A percentile compares a stretch with the other conserved stretches of the same genome.
phyloP scores from a whole-genome alignment of 2,329 filamentous ascomycete species.

The Aspergillus pseudotamarii region DNA sequence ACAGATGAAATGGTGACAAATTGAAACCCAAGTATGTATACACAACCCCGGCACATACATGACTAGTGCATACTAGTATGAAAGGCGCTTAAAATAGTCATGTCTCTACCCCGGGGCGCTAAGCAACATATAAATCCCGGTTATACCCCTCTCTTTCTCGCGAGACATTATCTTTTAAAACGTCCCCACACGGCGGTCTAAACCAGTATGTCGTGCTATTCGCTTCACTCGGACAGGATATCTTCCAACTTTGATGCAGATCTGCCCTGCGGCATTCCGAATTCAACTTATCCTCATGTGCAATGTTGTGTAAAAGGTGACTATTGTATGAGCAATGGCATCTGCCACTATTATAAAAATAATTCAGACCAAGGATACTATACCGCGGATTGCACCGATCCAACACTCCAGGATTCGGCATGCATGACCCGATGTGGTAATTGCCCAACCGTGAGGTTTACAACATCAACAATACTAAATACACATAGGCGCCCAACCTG shows the following conservation, averaged over 20 bases:
- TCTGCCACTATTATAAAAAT: background rate
- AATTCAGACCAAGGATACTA: constrained; percentile 6
- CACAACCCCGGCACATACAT: background rate
- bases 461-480: background rate
- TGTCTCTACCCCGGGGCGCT: background rate
- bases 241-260: background rate
- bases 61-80: background rate
- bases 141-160: background rate
- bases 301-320: constrained; percentile 16
- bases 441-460: background rate
- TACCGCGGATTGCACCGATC: constrained; percentile 15
- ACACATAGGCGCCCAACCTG: background rate
- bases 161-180: background rate
- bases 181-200: background rate
- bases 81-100: background rate
- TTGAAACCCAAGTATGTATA: too few relatives aligned
- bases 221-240: constrained; percentile 6
- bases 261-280: constrained; percentile 11
- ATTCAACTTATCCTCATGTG: constrained; percentile 12
- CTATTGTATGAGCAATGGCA: constrained; percentile 16
- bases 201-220: constrained; percentile 6
- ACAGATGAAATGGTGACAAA: too few relatives aligned
- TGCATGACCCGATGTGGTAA: constrained; percentile 17
- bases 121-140: background rate
- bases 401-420: constrained; percentile 8